Conservation (phyloP, 495 filamentous ascomycete species). For the Podospora appendiculata region DNA sequence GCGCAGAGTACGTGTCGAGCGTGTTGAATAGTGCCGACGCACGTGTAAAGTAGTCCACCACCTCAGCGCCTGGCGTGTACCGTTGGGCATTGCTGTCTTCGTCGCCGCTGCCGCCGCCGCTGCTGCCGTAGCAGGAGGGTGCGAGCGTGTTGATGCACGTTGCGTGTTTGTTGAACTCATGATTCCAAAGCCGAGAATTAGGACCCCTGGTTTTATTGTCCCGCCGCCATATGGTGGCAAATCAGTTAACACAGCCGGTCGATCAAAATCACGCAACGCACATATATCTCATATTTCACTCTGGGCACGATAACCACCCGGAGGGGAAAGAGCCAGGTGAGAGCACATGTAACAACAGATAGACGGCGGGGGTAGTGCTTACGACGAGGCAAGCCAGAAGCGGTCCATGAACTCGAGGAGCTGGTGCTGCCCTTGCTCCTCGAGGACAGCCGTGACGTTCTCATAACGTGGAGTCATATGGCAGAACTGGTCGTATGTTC, state of each 20-base stretch:
- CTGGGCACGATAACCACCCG: neutral
- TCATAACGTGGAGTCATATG: slow-evolving; percentile 58
- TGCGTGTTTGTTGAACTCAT: slow-evolving; percentile 85
- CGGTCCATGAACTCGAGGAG: slow-evolving; percentile 66
- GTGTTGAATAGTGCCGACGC: slow-evolving; percentile 55
- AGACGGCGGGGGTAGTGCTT: slow-evolving; percentile 6
- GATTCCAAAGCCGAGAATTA: slow-evolving; percentile 67
- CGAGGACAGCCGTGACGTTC: slow-evolving; percentile 62
- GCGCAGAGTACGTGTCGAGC: slow-evolving; percentile 47
- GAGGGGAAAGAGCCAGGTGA: neutral
- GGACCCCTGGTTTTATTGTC: slow-evolving; percentile 32
- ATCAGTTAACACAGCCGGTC: too few species aligned
- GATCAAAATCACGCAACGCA: too few species aligned
- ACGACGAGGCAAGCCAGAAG: slow-evolving; percentile 59
- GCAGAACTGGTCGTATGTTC: slow-evolving; percentile 68
- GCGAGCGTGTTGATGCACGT: slow-evolving; percentile 67
- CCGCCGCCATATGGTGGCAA: too few species aligned
- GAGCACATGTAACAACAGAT: neutral
- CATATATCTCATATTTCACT: too few species aligned
- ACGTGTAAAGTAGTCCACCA: slow-evolving; percentile 55
- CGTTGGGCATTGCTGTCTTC: too few species aligned
- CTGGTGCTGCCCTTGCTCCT: slow-evolving; percentile 50
- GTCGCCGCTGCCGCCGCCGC: too few species aligned
- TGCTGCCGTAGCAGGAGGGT: slow-evolving; percentile 58
- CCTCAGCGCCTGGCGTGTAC: slow-evolving; percentile 52